Conservation (phyloP, 2,329 filamentous ascomycete genomes). For the Calonectria naviculata region DNA sequence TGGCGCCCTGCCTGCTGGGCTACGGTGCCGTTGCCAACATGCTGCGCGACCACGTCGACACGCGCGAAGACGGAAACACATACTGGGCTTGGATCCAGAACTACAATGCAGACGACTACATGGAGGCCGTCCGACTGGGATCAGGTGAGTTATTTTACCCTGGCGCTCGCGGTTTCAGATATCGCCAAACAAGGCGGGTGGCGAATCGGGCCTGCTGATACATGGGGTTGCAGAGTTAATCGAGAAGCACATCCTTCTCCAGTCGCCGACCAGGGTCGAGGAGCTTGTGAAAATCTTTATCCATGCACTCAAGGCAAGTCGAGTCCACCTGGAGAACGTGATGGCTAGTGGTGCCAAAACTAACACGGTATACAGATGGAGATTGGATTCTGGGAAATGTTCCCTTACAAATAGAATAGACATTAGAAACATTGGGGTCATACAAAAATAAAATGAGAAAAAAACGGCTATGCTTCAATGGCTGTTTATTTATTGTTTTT, state of each 20-base stretch:
- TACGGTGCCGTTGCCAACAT: conserved; percentile 84
- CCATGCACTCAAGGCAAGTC: conserved; percentile 81
- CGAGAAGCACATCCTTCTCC: conserved; percentile 78
- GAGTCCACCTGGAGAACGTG: neutral
- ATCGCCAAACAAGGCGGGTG: neutral
- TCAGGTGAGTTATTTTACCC: conserved; percentile 64
- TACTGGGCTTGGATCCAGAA: conserved; percentile 96
- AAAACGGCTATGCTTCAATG: neutral
- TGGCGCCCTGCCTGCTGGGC: conserved; percentile 90
- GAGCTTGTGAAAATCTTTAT: conserved; percentile 87
- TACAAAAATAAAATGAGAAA: neutral
- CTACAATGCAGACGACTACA: conserved; percentile 85
- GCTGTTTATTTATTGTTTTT: conserved; percentile 5
- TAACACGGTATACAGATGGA: conserved; percentile 54
- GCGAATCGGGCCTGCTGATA: neutral
- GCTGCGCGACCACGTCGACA: conserved; percentile 72
- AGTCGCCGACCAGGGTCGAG: conserved; percentile 81
- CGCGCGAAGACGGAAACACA: conserved; percentile 71
- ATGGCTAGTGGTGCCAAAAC: neutral
- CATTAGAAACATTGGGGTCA: neutral
- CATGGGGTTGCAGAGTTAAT: conserved; percentile 69
- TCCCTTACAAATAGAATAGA: conserved; percentile 47
- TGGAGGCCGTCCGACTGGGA: conserved; percentile 76
- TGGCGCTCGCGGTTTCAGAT: neutral
- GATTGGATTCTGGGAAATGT: conserved; percentile 67